Conservation (phyloP, 2,329 filamentous ascomycete genomes). For the Alternaria infectoria region DNA sequence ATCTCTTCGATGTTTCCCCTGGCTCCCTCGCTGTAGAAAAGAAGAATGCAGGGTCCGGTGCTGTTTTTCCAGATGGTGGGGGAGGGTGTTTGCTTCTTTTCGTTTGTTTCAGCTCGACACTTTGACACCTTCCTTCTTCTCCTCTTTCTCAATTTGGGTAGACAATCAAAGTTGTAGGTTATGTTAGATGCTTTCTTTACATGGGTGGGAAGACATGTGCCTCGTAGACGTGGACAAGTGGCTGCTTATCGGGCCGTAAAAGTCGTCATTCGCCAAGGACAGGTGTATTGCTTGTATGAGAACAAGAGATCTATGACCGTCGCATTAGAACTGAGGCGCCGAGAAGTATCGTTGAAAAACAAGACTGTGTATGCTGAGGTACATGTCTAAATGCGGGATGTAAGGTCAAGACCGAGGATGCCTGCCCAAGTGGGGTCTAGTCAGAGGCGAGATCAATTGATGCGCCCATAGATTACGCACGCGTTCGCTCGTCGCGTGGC, state of each 20-base stretch:
- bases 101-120: background rate
- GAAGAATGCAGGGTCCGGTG: background rate
- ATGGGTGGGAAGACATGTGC: background rate
- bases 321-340: background rate
- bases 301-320: background rate
- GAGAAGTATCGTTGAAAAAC: background rate
- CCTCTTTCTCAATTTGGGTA: background rate
- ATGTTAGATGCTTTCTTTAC: background rate
- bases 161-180: background rate
- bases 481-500: background rate
- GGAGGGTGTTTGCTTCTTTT: background rate
- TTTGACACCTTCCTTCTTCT: background rate
- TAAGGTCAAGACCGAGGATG: background rate
- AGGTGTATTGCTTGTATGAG: background rate
- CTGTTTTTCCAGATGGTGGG: background rate
- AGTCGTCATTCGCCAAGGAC: background rate
- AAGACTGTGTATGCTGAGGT: background rate
- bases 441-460: background rate
- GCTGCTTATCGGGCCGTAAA: conserved; percentile 2
- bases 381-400: background rate
- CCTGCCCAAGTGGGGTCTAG: background rate
- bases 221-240: background rate
- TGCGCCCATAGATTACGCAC: background rate
- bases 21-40: background rate
- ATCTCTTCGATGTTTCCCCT: background rate